Percentiles rank a stretch among this genome's conserved stretches.
Conservation (phyloP, 768 basidiomycete genomes). For the Plicaturopsis crispa region DNA sequence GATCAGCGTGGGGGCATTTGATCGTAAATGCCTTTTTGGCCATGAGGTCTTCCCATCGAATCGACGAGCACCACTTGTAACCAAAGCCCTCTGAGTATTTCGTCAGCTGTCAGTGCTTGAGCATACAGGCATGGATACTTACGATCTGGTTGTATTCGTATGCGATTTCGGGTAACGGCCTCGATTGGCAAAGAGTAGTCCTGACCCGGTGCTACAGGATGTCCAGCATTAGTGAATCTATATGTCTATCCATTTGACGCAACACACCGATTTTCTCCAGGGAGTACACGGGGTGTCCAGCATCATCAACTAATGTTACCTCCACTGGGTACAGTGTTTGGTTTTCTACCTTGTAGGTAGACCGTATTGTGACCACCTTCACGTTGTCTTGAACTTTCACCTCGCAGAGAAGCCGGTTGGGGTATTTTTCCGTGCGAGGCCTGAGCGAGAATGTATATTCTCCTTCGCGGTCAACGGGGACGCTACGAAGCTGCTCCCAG, state of each 20-base stretch:
- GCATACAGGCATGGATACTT: constrained; percentile 20
- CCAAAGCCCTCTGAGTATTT: constrained; percentile 81
- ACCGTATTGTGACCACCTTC: constrained; percentile 90
- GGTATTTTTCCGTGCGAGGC: constrained; percentile 66
- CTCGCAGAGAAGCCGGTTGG: constrained; percentile 81
- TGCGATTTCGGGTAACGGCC: constrained; percentile 71
- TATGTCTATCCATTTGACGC: constrained; percentile 6
- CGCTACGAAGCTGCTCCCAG: constrained; percentile 84
- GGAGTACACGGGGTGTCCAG: constrained; percentile 72
- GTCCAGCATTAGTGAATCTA: constrained; percentile 1
- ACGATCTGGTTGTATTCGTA: constrained; percentile 92
- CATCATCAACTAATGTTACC: constrained; percentile 79
- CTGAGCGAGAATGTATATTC: constrained; percentile 85
- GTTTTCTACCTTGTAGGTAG: constrained; percentile 89
- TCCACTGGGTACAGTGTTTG: constrained; percentile 88
- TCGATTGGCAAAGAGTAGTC: constrained; percentile 89
- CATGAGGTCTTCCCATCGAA: constrained; percentile 87
- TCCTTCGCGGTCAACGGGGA: constrained; percentile 92
- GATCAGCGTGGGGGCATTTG: constrained; percentile 76
- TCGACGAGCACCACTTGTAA: constrained; percentile 85
- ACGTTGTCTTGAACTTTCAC: constrained; percentile 86
- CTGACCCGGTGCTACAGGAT: constrained; percentile 61
- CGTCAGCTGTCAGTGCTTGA: background rate
- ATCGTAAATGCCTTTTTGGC: constrained; percentile 64
- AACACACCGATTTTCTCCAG: constrained; percentile 77